Base-by-base conservation (phyloP, 2,329 filamentous ascomycete genomes). In the Talaromyces verruculosus region DNA sequence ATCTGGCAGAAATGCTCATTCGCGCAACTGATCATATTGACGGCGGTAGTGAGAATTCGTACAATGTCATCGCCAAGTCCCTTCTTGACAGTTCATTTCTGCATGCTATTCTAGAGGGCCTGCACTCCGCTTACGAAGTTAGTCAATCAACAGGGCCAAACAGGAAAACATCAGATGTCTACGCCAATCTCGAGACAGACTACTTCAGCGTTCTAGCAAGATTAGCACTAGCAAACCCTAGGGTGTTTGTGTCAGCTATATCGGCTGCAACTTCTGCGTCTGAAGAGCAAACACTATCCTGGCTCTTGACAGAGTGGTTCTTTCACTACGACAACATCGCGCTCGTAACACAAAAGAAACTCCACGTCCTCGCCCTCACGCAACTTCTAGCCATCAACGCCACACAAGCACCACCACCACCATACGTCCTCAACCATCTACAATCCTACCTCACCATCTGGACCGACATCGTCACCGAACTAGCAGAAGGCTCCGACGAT, bases 121-220 rank as follows among this genome's bases (percentile, higher is more conserved):
- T 94, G 0, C 88, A 87, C 72, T 85, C 89, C 62, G 85, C 89
- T 2, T 89, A 82, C 84, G 86, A 90, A 72, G 89, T 91, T 2
- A 89, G 91, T 71, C 89, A 96, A 75, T 92, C 91, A 0, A 91
- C 91, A 0, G 94, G 95, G 0, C 93, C 94, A 0, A 91, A 91
- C 72, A 85, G 85, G 30, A 90, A 85, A 70, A 83, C 87, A 22
- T 85, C 88, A 47, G 86, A 87, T 35, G 85, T 97, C 39, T 89
- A 90, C 71, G 87, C 88, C 13, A 84, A 93, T 11, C 89, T 91
- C 0, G 88, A 97, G 73, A 91, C 91, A 0, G 91, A 97, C 74
- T 97, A 96, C 76, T 90, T 96, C 73, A 86, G 88, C 4, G 88
- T 98, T 1, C 83, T 99, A 1, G 89, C 92, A 1, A 89, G 93